Percentiles rank a stretch among this genome's conserved stretches.
phyloP scores from a whole-genome alignment of 768 basidiomycete genomes.

The Leccinum sublutescens region DNA sequence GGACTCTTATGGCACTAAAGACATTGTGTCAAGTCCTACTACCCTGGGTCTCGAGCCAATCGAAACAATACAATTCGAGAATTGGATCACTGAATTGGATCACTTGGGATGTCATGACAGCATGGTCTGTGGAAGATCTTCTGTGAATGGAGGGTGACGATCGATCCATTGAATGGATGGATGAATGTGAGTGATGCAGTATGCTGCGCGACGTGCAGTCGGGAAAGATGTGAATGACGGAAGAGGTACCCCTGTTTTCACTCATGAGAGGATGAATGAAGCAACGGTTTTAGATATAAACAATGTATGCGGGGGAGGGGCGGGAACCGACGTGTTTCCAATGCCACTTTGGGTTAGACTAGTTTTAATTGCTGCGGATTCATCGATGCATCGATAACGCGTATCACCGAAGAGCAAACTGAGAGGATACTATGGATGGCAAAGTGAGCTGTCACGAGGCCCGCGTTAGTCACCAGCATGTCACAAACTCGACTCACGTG shows the following conservation, averaged over 20 bases:
- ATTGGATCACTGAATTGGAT: not conserved
- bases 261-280: not conserved
- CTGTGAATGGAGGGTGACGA: slow-evolving; percentile 14
- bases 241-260: slow-evolving; percentile 2
- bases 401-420: slow-evolving; percentile 11
- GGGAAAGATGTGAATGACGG: not conserved
- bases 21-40: not conserved
- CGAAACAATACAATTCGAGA: slow-evolving; percentile 17
- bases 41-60: slow-evolving; percentile 13
- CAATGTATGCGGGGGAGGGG: slow-evolving; percentile 10
- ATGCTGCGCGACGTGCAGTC: not conserved
- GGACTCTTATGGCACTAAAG: not conserved
- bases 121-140: not conserved
- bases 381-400: slow-evolving; percentile 18
- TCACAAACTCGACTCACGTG: not conserved
- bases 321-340: slow-evolving; percentile 16
- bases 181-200: not conserved
- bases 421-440: slow-evolving; percentile 12
- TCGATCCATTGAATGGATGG: not conserved
- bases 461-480: not conserved
- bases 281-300: not conserved
- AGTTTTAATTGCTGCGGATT: slow-evolving; percentile 6
- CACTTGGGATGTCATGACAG: not conserved
- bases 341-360: slow-evolving; percentile 16
- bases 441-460: not conserved